These are phyloP conservation scores for Termitomyces sp. DNA, from an alignment of 768 basidiomycete genomes.

Conservation along the genomic window DNA sequence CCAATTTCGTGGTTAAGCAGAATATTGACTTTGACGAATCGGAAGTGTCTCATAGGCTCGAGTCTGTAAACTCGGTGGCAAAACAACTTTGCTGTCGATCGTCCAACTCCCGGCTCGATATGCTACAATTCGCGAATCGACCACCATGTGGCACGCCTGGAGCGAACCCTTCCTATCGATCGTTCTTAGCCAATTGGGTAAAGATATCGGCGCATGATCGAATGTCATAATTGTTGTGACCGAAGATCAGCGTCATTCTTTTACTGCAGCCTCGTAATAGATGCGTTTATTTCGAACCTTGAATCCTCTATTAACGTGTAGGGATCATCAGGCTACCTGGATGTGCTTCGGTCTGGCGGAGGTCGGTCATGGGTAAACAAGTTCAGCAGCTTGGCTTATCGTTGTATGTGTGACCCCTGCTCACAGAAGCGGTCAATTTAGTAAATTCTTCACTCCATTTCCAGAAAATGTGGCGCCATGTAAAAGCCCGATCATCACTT, in stretches of 20 bases:
- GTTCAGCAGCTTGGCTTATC: not conserved
- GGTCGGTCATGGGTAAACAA: not conserved
- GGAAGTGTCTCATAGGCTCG: not conserved
- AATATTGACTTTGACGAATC: not conserved
- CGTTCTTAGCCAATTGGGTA: not conserved
- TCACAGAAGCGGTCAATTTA: not conserved
- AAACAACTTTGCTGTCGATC: not conserved
- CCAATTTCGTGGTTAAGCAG: not conserved
- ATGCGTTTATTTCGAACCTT: not conserved
- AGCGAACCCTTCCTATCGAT: not conserved
- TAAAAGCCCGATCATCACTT: not conserved
- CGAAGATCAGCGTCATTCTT: constrained; percentile 3
- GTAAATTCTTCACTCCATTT: not conserved
- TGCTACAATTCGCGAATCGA: not conserved
- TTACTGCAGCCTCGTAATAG: not conserved
- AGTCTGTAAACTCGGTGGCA: not conserved
- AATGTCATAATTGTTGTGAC: not conserved
- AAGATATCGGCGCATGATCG: not conserved
- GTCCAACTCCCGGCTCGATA: not conserved
- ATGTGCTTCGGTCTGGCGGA: not conserved
- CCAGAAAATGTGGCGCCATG: not conserved
- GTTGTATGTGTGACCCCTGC: not conserved
- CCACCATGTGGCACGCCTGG: not conserved
- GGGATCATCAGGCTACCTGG: not conserved
- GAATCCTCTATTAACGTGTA: not conserved